Evolutionary conservation across 2,329 filamentous ascomycete species (phyloP).

Genomic region (Trichothecium sympodiale): DNA sequence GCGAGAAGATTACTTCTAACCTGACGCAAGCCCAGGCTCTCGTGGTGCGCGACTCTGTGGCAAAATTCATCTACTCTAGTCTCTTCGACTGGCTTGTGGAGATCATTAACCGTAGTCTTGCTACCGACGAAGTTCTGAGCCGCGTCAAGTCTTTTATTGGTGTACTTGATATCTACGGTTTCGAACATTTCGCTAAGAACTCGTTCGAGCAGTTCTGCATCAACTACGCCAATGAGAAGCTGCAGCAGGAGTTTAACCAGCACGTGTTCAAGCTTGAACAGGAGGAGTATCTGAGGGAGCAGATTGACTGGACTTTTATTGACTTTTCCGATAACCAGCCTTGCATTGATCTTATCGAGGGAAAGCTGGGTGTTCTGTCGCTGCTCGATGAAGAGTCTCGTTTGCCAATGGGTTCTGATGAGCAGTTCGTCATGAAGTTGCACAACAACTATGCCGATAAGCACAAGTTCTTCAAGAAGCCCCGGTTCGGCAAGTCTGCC

Average conservation of each 20-base stretch:
- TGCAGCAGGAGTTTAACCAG: constrained; percentile 98
- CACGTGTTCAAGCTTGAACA: constrained; percentile 99
- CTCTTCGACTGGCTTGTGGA: constrained; percentile 99
- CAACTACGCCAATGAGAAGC: constrained; percentile 98
- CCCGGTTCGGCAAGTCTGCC: constrained; percentile 89
- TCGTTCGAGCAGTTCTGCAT: constrained; percentile 99
- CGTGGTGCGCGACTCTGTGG: constrained; percentile 92
- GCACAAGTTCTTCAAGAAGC: constrained; percentile 97
- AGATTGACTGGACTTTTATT: constrained; percentile 99
- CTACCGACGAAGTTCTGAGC: constrained; percentile 74
- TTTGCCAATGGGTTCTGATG: constrained; percentile 92
- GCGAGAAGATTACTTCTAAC: constrained; percentile 96
- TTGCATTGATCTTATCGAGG: constrained; percentile 96
- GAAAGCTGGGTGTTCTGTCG: constrained; percentile 85
- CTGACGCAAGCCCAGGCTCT: constrained; percentile 85
- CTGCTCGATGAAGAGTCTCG: constrained; percentile 93
- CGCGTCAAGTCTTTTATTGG: constrained; percentile 88
- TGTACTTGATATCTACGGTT: constrained; percentile 97
- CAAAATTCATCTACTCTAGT: constrained; percentile 97
- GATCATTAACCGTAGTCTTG: constrained; percentile 82
- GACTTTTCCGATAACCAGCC: constrained; percentile 99
- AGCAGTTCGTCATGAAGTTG: constrained; percentile 92
- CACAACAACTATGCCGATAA: constrained; percentile 92
- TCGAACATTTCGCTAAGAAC: constrained; percentile 99
- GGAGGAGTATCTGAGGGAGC: constrained; percentile 89